Percentiles rank a stretch among this genome's conserved stretches.
These are phyloP conservation scores for Plantago major DNA, from an alignment of 257 asterid genomes.

Conservation along the genomic window DNA sequence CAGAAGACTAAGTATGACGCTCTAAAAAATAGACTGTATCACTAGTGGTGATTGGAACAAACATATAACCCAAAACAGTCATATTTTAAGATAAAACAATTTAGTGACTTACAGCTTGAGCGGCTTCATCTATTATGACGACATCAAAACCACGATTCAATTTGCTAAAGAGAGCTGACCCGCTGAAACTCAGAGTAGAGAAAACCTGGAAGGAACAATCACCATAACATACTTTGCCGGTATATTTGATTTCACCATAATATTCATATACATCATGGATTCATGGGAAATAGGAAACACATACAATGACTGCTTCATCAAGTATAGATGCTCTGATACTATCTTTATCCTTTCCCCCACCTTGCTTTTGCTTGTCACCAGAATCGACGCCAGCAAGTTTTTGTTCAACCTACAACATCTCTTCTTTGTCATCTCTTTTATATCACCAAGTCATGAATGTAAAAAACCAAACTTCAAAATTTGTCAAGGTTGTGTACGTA, in stretches of 20 bases:
- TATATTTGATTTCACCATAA: conserved; percentile 16
- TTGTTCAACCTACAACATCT: conserved; percentile 66
- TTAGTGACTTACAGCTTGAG: conserved; percentile 85
- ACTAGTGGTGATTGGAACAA: not conserved
- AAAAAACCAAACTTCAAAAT: not conserved
- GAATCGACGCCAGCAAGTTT: conserved; percentile 67
- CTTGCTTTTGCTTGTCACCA: conserved; percentile 90
- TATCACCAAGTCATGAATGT: not conserved
- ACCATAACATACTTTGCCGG: conserved; percentile 15
- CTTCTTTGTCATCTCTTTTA: conserved; percentile 3
- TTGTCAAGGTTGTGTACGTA: conserved; percentile 28
- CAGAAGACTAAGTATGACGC: not conserved
- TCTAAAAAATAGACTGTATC: no score
- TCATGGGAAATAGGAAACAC: conserved; percentile 27
- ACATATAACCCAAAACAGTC: no score
- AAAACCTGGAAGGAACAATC: conserved; percentile 67
- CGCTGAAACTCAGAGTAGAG: conserved; percentile 97
- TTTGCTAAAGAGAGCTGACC: conserved; percentile 73
- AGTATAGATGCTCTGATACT: conserved; percentile 80
- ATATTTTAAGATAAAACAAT: no score
- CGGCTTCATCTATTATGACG: conserved; percentile 98
- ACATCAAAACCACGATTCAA: conserved; percentile 89
- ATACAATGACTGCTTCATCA: conserved; percentile 91
- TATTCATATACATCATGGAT: conserved; percentile 13
- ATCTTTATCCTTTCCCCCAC: conserved; percentile 75